phyloP scores from a whole-genome alignment of 352 stramenopile species.

The Phytopythium vexans region DNA sequence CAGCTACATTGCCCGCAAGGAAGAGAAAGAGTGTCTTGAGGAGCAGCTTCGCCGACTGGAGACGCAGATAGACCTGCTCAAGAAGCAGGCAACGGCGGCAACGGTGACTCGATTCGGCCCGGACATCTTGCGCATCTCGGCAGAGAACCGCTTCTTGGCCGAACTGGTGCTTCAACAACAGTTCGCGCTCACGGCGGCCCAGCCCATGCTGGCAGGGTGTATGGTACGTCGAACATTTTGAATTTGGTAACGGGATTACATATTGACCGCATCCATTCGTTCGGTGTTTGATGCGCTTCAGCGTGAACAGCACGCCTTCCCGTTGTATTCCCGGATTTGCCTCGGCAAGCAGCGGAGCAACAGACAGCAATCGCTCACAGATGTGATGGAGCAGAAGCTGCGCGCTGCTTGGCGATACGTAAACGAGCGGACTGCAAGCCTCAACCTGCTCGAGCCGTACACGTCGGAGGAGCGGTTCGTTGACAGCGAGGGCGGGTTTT shows the following conservation, averaged over 20 bases:
- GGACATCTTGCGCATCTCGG: constrained; percentile 6
- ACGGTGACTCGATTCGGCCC: neutral
- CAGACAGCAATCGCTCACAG: constrained; percentile 11
- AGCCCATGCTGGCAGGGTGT: constrained; percentile 12
- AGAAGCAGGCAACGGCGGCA: neutral
- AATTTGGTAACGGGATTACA: neutral
- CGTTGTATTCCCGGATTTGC: constrained; percentile 22
- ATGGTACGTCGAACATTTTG: constrained; percentile 4
- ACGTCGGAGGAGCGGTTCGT: constrained; percentile 27
- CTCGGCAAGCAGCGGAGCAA: constrained; percentile 17
- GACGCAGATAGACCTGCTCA: constrained; percentile 32
- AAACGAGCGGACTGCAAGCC: constrained; percentile 6
- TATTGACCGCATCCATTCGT: too few species aligned
- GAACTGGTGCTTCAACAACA: constrained; percentile 12
- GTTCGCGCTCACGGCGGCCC: constrained; percentile 11
- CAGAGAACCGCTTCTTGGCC: constrained; percentile 16
- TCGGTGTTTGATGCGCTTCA: constrained; percentile 1
- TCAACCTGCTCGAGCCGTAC: constrained; percentile 13
- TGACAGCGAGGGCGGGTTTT: constrained; percentile 21
- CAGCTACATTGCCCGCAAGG: constrained; percentile 20
- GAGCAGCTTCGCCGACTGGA: constrained; percentile 23
- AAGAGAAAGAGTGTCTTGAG: constrained; percentile 22
- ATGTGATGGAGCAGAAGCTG: constrained; percentile 15
- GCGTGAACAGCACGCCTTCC: constrained; percentile 15
- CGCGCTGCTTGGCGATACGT: constrained; percentile 22